Conservation (phyloP, 2,329 filamentous ascomycete genomes). For the Talaromyces islandicus region DNA sequence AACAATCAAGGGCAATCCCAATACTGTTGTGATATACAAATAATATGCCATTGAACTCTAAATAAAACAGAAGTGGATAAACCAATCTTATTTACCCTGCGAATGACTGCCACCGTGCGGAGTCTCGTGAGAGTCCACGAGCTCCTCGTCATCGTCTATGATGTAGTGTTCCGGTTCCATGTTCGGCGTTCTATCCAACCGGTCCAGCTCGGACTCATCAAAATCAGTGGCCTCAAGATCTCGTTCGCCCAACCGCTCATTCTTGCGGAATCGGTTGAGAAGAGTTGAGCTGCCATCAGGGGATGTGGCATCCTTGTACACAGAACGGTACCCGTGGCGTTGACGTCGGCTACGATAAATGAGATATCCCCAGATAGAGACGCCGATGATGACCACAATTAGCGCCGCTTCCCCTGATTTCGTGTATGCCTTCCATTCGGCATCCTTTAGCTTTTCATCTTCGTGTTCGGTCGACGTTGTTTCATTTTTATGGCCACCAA, state of each 20-base stretch:
- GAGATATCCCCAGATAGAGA: slow-evolving; percentile 67
- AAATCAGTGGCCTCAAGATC: slow-evolving; percentile 60
- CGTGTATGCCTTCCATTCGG: slow-evolving; percentile 84
- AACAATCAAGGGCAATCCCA: neutral
- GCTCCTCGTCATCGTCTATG: slow-evolving; percentile 43
- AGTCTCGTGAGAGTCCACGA: neutral
- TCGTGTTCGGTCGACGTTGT: slow-evolving; percentile 60
- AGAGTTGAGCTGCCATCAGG: slow-evolving; percentile 29
- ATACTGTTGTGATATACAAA: neutral
- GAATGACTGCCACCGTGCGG: neutral
- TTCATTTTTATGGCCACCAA: slow-evolving; percentile 66
- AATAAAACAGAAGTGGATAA: neutral
- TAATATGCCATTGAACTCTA: neutral
- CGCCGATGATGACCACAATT: slow-evolving; percentile 70
- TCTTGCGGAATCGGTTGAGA: slow-evolving; percentile 44
- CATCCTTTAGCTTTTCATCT: slow-evolving; percentile 69
- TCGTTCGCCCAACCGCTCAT: slow-evolving; percentile 17
- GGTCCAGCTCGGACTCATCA: slow-evolving; percentile 56
- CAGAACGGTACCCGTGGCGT: slow-evolving; percentile 38
- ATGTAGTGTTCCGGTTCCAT: slow-evolving; percentile 38
- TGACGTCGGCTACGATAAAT: slow-evolving; percentile 52
- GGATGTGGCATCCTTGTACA: slow-evolving; percentile 33
- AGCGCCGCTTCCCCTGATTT: slow-evolving; percentile 81
- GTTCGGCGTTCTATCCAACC: slow-evolving; percentile 33
- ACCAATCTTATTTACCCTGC: neutral